Conservation (phyloP, 768 basidiomycete species). For the Amanita phalloides region DNA sequence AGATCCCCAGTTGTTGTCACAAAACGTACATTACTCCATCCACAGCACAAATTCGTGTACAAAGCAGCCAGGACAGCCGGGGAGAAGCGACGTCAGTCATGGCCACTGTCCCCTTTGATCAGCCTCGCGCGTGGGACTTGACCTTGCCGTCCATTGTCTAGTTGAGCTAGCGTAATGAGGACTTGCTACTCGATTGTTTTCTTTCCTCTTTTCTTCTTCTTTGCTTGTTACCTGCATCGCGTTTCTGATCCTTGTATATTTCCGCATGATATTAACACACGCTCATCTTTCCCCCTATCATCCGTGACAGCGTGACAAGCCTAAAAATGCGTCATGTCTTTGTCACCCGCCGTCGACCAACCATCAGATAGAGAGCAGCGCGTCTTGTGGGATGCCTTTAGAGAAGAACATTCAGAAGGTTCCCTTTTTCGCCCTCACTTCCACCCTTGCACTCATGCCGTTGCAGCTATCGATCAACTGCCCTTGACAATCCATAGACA, state of each 20-base stretch:
- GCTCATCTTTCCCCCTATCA: slow-evolving; percentile 1
- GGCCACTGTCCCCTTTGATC: not conserved
- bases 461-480: slow-evolving; percentile 64
- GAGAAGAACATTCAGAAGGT: slow-evolving; percentile 79
- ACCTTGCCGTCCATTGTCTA: not conserved
- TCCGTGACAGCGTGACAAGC: not conserved
- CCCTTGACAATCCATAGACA: slow-evolving; percentile 67
- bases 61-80: not conserved
- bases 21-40: not conserved
- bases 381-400: slow-evolving; percentile 64
- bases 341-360: slow-evolving; percentile 15
- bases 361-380: slow-evolving; percentile 36
- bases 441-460: not conserved
- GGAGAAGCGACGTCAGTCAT: not conserved
- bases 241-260: not conserved
- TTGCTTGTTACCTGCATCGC: not conserved
- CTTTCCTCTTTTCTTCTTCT: too few species aligned
- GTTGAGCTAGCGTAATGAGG: not conserved
- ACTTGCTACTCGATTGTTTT: not conserved
- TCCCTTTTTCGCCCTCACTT: slow-evolving; percentile 7
- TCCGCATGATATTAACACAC: not conserved
- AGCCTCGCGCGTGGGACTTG: not conserved
- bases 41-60: not conserved
- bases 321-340: not conserved
- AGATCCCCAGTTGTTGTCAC: not conserved